Base-by-base conservation (phyloP, 1,284 basidiomycete genomes). In the Ganoderma lingzhi region DNA sequence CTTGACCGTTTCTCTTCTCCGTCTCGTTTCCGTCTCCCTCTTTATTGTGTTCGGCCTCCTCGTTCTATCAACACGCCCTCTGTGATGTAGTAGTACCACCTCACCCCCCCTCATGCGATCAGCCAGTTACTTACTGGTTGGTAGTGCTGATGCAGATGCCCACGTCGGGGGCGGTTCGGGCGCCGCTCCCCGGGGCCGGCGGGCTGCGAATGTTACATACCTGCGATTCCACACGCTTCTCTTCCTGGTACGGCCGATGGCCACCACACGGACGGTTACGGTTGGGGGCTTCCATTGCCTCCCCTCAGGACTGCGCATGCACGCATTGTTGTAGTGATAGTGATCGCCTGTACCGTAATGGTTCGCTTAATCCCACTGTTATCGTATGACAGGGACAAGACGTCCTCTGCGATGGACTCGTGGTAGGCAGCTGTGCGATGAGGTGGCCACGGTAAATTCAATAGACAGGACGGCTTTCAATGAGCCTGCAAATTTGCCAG, bases 41-140 rank as follows among this genome's bases (percentile, higher is more conserved):
- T 72, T 75, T 74, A 70, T 73, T 73, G 65, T 73, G 65, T 68
- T n/a, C 45, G 63, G 68, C 58, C 62, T 65, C 59, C 45, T 48
- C 61, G 64, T 69, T 66, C 59, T 62, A 64, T 68, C 61, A 59
- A 62, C 64, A 71, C 62, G 71, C 64, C 65, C 23, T 63, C 68
- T 70, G 71, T 71, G 71, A 74, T 77, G 77, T 78, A 78, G 76
- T 79, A 79, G 75, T 76, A 78, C 74, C 72, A 75, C 72, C 35
- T 35, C 35, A 35, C 35, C 35, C 8, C 68, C 62, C 71, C 75
- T 77, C 74, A 74, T 75, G 72, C 39, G 73, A 73, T 72, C 69
- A 69, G 68, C 69, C 68, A 71, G 72, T 42, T 71, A 62, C 35
- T 42, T 71, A 62, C 35, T 35, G 8, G 35, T 35, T 35, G 35